Evolutionary conservation across 257 asterid genomes (phyloP).

Genomic region (Nicotiana undulata): DNA sequence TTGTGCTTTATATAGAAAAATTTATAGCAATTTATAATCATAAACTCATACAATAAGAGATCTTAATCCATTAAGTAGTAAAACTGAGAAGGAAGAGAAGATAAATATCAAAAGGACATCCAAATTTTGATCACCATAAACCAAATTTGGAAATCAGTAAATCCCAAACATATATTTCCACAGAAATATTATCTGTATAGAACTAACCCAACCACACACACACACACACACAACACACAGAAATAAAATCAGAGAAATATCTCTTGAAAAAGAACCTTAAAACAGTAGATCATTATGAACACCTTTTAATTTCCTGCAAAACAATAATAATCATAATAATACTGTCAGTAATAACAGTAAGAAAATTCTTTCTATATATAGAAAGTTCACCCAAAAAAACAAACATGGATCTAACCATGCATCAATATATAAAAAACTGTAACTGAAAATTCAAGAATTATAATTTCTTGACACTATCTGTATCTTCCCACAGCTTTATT

Average conservation of each 20-base stretch:
- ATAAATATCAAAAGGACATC: neutral
- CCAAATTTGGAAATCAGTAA: neutral
- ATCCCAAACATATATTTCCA: neutral
- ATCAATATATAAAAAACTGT: too few species aligned
- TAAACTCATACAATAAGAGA: neutral
- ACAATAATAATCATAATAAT: neutral
- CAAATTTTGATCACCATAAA: neutral
- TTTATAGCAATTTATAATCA: neutral
- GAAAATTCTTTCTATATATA: neutral
- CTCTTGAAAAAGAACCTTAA: neutral
- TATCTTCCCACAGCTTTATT: constrained; percentile 94
- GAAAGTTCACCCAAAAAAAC: neutral
- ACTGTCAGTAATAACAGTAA: too few species aligned
- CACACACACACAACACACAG: neutral
- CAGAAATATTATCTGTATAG: neutral
- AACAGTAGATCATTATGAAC: neutral
- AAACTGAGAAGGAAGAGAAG: neutral
- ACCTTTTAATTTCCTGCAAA: neutral
- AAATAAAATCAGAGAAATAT: neutral
- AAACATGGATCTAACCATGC: neutral
- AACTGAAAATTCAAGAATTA: neutral
- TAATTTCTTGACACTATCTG: constrained; percentile 20
- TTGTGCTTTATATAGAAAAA: neutral
- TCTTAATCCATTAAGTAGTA: neutral
- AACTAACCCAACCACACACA: neutral